Percentiles rank a stretch among this genome's conserved stretches.
These are phyloP conservation scores for Boehmeria nivea DNA, from an alignment of 306 rosid species.

Conservation along the genomic window DNA sequence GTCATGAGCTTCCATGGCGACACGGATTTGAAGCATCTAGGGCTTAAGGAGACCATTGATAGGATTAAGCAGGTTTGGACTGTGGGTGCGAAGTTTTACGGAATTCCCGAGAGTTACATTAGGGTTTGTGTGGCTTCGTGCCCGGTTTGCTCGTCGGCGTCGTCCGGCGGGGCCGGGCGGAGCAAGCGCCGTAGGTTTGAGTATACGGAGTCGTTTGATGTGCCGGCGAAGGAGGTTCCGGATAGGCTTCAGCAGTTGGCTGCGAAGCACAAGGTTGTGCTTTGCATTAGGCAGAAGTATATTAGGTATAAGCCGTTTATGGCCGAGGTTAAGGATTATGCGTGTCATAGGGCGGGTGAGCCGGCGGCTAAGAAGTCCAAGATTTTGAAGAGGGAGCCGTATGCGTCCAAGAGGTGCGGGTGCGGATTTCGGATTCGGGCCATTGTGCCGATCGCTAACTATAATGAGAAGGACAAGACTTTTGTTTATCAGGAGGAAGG, in stretches of 20 bases:
- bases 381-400: slow-evolving; percentile 90
- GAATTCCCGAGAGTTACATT: slow-evolving; percentile 89
- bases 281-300: slow-evolving; percentile 95
- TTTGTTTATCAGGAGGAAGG: slow-evolving; percentile 98
- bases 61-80: slow-evolving; percentile 92
- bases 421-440: slow-evolving; percentile 98
- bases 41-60: slow-evolving; percentile 79
- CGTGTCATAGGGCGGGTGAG: slow-evolving; percentile 95
- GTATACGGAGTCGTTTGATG: slow-evolving; percentile 84
- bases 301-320: slow-evolving; percentile 96
- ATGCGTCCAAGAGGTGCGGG: slow-evolving; percentile 92
- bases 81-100: slow-evolving; percentile 95
- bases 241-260: slow-evolving; percentile 76
- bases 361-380: slow-evolving; percentile 76
- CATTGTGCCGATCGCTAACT: slow-evolving; percentile 90
- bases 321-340: slow-evolving; percentile 99
- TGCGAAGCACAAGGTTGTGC: slow-evolving; percentile 87
- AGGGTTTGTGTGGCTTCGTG: slow-evolving; percentile 87
- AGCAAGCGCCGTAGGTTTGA: slow-evolving; percentile 82
- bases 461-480: slow-evolving; percentile 93
- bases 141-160: slow-evolving; percentile 51
- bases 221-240: slow-evolving; percentile 93
- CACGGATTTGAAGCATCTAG: slow-evolving; percentile 69
- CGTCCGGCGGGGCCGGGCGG: slow-evolving; percentile 42
- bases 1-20: slow-evolving; percentile 79